Evolutionary conservation across 2,329 filamentous ascomycete genomes (phyloP).

Genomic region (Alternaria incomplexa): DNA sequence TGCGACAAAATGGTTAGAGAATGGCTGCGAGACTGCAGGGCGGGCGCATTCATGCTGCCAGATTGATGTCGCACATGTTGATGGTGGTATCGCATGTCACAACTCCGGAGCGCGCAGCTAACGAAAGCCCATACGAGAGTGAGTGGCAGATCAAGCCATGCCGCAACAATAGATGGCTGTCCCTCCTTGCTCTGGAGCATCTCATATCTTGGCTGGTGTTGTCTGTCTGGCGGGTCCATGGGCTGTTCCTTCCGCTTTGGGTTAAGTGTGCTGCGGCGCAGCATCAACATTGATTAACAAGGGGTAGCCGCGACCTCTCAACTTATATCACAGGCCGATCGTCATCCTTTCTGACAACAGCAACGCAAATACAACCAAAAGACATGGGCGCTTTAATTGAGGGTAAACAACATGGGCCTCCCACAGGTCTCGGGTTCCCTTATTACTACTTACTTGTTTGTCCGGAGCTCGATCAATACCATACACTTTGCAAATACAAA

Average conservation of each 20-base stretch:
- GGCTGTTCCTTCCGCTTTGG: background rate
- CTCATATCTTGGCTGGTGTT: background rate
- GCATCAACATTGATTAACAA: background rate
- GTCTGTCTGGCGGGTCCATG: background rate
- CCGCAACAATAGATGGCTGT: background rate
- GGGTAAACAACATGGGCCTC: no score
- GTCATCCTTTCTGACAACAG: no score
- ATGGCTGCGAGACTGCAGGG: background rate
- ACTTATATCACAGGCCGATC: no score
- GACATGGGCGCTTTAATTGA: no score
- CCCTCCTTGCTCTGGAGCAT: background rate
- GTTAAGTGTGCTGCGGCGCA: background rate
- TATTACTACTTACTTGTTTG: no score
- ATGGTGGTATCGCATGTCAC: background rate
- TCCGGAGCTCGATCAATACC: no score
- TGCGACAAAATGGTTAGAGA: fast-evolving
- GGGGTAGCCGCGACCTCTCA: background rate
- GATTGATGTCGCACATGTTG: background rate
- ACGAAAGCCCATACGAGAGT: background rate
- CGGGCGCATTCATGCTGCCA: background rate
- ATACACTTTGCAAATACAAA: no score
- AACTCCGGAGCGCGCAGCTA: background rate
- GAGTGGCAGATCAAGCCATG: background rate
- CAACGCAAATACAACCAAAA: no score
- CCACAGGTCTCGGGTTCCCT: no score